Percentiles rank a stretch among this genome's conserved stretches.
phyloP scores from a whole-genome alignment of 495 filamentous ascomycete genomes.

The Penicillium arizonense region DNA sequence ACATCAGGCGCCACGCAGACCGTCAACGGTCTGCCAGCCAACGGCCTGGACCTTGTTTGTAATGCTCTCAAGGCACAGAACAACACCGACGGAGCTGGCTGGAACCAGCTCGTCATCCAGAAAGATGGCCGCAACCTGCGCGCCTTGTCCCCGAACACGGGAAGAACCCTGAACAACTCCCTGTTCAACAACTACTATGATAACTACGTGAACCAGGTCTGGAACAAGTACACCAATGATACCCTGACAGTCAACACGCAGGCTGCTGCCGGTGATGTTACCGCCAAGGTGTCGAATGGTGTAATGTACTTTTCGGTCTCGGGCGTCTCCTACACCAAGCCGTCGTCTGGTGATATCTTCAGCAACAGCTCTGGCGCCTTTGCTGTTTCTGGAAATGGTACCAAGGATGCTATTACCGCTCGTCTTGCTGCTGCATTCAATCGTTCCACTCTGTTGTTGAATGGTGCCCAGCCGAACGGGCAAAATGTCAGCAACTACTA shows the following conservation, averaged over 20 bases:
- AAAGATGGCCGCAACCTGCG: slow-evolving; percentile 54
- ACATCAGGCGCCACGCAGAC: slow-evolving; percentile 48
- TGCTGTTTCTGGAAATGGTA: slow-evolving; percentile 44
- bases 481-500: slow-evolving; percentile 52
- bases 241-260: slow-evolving; percentile 65
- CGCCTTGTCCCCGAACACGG: slow-evolving; percentile 65
- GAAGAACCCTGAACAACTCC: slow-evolving; percentile 50
- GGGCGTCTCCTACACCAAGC: slow-evolving; percentile 53
- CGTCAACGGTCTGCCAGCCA: slow-evolving; percentile 56
- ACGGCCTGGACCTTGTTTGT: slow-evolving; percentile 57
- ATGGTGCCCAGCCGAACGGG: slow-evolving; percentile 49
- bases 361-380: slow-evolving; percentile 71
- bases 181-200: slow-evolving; percentile 64
- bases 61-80: slow-evolving; percentile 52
- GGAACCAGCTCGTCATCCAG: slow-evolving; percentile 60
- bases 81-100: slow-evolving; percentile 54
- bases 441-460: slow-evolving; percentile 57
- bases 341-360: slow-evolving; percentile 64
- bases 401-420: slow-evolving; percentile 56
- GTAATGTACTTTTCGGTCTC: slow-evolving; percentile 48
- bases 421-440: slow-evolving; percentile 69
- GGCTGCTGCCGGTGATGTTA: slow-evolving; percentile 46
- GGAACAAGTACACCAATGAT: slow-evolving; percentile 52
- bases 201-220: slow-evolving; percentile 62
- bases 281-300: slow-evolving; percentile 49